Base-by-base conservation (phyloP, 768 basidiomycete species). In the Erythrobasidium yunnanense region DNA sequence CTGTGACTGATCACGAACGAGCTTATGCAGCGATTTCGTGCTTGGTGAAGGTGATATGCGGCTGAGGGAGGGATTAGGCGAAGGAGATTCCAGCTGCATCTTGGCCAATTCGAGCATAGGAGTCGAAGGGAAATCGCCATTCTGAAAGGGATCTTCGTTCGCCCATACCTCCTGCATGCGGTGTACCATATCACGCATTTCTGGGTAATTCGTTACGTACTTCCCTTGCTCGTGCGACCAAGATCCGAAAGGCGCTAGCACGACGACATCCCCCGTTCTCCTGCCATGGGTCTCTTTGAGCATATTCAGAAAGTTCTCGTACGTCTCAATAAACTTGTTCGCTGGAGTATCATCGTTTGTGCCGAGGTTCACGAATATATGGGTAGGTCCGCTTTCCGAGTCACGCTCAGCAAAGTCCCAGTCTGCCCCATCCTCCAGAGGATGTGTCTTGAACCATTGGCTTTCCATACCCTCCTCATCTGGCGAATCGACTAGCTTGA, bases 401-500 rank as follows among this genome's bases (percentile, higher is more conserved):
- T 63, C 60, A 20, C 60, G 49, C 32, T 51, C 60, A 20, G 13
- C 46, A 23, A 63, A 63, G 38, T 63, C 60, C 60, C 60, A 63
- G 2, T 63, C 60, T 18, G 15, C 4, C 11, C 32, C 27, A 23
- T 11, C 33, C n/a, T 49, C 60, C 18, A 63, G 5, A 1, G 60
- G 60, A 51, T 49, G 47, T 8, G 25, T 2, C 25, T 63, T 63
- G 60, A 63, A 63, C 45, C 46, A 63, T 22, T 35, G 29, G 8
- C 45, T 29, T 25, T 63, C 60, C 60, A 63, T 63, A 7, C 60
- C 60, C 20, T 63, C 60, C 29, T 51, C 11, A 32, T 30, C 23
- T 4, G n/a, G 2, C 20, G 20, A n/a, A 23, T 63, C 47, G n/a
- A 49, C 45, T n/a, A 63, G 47, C 32, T 29, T 51, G 11, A 63